These are phyloP conservation scores for Carex cristatella DNA, from an alignment of 176 grass and related monocot species.

Conservation along the genomic window DNA sequence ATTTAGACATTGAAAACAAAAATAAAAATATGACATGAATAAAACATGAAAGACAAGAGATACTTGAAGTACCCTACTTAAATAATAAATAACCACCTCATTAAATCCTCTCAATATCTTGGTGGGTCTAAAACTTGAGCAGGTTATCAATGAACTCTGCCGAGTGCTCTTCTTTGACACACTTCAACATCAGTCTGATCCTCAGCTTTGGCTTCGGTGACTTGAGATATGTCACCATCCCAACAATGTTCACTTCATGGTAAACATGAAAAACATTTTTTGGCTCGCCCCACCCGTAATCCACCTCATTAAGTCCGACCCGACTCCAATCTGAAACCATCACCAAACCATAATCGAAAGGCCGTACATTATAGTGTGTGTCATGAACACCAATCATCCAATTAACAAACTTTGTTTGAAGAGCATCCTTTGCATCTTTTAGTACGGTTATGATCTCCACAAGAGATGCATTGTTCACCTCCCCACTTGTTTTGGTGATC, in stretches of 20 bases:
- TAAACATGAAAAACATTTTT: slow-evolving; percentile 49
- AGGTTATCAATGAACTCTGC: slow-evolving; percentile 40
- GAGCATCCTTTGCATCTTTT: slow-evolving; percentile 64
- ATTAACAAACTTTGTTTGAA: slow-evolving; percentile 38
- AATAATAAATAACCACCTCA: too few species aligned
- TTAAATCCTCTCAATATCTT: neutral
- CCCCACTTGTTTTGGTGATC: slow-evolving; percentile 29
- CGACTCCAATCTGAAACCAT: slow-evolving; percentile 70
- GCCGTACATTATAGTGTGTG: slow-evolving; percentile 53
- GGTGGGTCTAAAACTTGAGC: slow-evolving; percentile 31
- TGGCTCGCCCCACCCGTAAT: slow-evolving; percentile 70
- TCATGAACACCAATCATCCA: slow-evolving; percentile 56
- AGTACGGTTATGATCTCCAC: slow-evolving; percentile 52
- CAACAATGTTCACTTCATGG: slow-evolving; percentile 54
- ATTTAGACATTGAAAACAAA: too few species aligned
- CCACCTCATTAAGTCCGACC: slow-evolving; percentile 78
- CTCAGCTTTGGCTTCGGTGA: slow-evolving; percentile 55
- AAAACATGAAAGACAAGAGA: too few species aligned
- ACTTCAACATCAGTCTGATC: slow-evolving; percentile 62
- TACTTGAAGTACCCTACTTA: too few species aligned
- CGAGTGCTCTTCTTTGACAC: slow-evolving; percentile 55
- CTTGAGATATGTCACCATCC: slow-evolving; percentile 56
- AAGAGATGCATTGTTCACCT: slow-evolving; percentile 33
- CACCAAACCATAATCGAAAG: slow-evolving; percentile 54
- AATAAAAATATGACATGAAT: too few species aligned